phyloP scores from a whole-genome alignment of 2,329 filamentous ascomycete species.

The Alternaria sp. region DNA sequence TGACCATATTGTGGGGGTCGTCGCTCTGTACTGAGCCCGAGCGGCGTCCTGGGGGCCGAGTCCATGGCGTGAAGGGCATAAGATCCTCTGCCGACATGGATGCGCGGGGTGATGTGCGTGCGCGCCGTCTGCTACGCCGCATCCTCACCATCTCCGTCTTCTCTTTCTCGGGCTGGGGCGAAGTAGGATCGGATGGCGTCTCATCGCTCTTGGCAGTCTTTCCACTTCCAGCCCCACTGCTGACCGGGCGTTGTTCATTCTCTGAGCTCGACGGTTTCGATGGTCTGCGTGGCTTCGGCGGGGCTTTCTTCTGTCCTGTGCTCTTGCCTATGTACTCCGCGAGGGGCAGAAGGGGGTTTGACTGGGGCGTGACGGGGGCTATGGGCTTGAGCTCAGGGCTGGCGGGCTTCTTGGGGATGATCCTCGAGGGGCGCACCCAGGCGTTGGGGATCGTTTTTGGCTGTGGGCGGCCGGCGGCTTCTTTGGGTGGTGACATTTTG shows the following conservation, averaged over 20 bases:
- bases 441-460: conserved; percentile 46
- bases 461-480: conserved; percentile 30
- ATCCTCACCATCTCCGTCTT: conserved; percentile 36
- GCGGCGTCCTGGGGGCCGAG: conserved; percentile 21
- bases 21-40: conserved; percentile 35
- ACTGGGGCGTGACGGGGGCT: conserved; percentile 15
- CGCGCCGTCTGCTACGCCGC: conserved; percentile 35
- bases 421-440: conserved; percentile 47
- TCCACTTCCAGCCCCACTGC: conserved; percentile 43
- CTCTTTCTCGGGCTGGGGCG: conserved; percentile 26
- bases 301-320: conserved; percentile 32
- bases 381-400: conserved; percentile 15
- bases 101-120: conserved; percentile 38
- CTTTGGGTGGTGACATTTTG: conserved; percentile 54
- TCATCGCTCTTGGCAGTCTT: conserved; percentile 31
- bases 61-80: conserved; percentile 24
- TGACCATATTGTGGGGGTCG: conserved; percentile 31
- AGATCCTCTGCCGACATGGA: conserved; percentile 43
- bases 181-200: conserved; percentile 20
- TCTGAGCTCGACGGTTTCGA: conserved; percentile 41
- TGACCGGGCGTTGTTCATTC: conserved; percentile 40
- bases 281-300: conserved; percentile 30
- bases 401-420: conserved; percentile 25
- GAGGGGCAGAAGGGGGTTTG: conserved; percentile 25
- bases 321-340: conserved; percentile 37